Conservation (phyloP, 2,329 filamentous ascomycete genomes). For the Mycogone perniciosa region DNA sequence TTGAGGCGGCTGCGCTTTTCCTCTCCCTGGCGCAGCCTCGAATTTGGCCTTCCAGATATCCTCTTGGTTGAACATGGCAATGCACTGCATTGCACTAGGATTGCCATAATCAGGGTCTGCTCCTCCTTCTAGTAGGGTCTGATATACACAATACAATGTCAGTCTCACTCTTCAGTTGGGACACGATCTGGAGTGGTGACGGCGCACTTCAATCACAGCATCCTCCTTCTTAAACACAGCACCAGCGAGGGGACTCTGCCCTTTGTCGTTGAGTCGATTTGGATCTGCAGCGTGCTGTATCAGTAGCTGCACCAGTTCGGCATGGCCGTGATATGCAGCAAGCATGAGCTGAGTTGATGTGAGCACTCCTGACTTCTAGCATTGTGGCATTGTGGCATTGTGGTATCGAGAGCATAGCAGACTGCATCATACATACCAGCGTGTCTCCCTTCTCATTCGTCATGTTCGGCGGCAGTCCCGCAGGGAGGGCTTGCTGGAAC, state of each 20-base stretch:
- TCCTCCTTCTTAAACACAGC: slow-evolving; percentile 67
- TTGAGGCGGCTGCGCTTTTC: slow-evolving; percentile 30
- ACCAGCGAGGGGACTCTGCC: slow-evolving; percentile 63
- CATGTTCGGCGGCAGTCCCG: slow-evolving; percentile 61
- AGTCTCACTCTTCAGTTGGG: neutral
- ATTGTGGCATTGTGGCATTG: neutral
- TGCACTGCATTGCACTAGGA: slow-evolving; percentile 43
- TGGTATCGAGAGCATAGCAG: slow-evolving; percentile 12
- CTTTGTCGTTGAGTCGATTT: slow-evolving; percentile 60
- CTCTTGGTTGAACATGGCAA: slow-evolving; percentile 47
- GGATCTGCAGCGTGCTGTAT: slow-evolving; percentile 58
- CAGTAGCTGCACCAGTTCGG: slow-evolving; percentile 53
- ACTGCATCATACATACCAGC: slow-evolving; percentile 36
- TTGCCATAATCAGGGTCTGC: slow-evolving; percentile 48
- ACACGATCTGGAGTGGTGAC: neutral
- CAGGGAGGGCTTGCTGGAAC: slow-evolving; percentile 57
- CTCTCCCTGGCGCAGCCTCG: slow-evolving; percentile 41
- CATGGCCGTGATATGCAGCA: slow-evolving; percentile 62
- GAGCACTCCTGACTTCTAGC: neutral
- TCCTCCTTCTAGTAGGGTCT: slow-evolving; percentile 44
- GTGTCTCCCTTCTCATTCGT: slow-evolving; percentile 69
- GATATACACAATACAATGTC: neutral
- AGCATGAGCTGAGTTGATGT: slow-evolving; percentile 55
- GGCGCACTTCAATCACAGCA: slow-evolving; percentile 51
- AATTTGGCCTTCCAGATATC: slow-evolving; percentile 45